phyloP scores from a whole-genome alignment of 1,284 basidiomycete genomes.

The Pascua guehoae region DNA sequence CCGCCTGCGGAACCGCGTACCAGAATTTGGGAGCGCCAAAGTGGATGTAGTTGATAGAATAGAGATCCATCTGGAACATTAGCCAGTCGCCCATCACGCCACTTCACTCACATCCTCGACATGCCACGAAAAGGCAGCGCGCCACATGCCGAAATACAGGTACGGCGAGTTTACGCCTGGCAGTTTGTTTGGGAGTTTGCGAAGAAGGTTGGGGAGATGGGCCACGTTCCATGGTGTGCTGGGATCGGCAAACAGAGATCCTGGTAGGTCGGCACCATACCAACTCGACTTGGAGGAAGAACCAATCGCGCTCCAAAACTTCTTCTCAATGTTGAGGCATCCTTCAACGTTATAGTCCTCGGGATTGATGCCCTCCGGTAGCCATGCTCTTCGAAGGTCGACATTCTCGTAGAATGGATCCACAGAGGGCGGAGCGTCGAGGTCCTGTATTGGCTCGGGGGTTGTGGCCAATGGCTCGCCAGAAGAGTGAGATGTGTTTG shows the following conservation, averaged over 20 bases:
- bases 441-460: conserved; percentile 11
- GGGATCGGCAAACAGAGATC: conserved; percentile 79
- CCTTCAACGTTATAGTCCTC: conserved; percentile 79
- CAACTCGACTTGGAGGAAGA: conserved; percentile 63
- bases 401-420: conserved; percentile 63
- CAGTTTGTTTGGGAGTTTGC: conserved; percentile 61
- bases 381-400: conserved; percentile 67
- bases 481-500: conserved; percentile 33
- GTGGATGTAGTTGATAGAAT: conserved; percentile 98
- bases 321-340: conserved; percentile 80
- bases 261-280: conserved; percentile 90
- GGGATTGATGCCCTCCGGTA: conserved; percentile 65
- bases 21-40: conserved; percentile 95
- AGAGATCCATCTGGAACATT: conserved; percentile 74
- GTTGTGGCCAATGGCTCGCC: conserved; percentile 32
- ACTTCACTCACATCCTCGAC: conserved; percentile 65
- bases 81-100: background rate
- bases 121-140: conserved; percentile 98
- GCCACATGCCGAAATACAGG: conserved; percentile 99
- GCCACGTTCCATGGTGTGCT: conserved; percentile 91
- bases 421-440: background rate
- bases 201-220: conserved; percentile 78
- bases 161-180: conserved; percentile 98
- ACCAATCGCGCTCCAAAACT: conserved; percentile 88
- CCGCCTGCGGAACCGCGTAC: conserved; percentile 90